A percentile compares a stretch with the other conserved stretches of the same genome.
These are phyloP conservation scores for Eutrema yunnanense DNA, from an alignment of 345 rosid genomes.

Conservation along the genomic window DNA sequence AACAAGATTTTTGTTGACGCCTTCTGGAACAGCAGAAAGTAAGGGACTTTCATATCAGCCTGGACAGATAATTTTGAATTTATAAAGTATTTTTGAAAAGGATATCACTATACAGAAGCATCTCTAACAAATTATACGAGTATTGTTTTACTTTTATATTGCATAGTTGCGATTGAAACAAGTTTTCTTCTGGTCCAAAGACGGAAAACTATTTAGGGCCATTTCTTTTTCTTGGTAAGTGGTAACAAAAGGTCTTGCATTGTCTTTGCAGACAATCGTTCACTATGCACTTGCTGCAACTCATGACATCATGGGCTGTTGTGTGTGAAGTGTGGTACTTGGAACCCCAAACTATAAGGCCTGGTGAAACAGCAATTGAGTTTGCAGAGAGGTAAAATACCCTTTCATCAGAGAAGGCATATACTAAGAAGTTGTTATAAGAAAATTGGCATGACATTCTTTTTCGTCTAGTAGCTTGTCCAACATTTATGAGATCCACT, in stretches of 20 bases:
- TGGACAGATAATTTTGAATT: neutral
- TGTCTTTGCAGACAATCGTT: slow-evolving; percentile 78
- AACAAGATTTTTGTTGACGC: slow-evolving; percentile 98
- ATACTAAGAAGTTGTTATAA: neutral
- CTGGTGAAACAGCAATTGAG: slow-evolving; percentile 86
- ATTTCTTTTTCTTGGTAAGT: neutral
- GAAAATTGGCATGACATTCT: neutral
- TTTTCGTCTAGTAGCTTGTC: neutral
- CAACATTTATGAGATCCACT: neutral
- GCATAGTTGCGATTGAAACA: neutral
- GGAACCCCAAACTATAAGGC: slow-evolving; percentile 82
- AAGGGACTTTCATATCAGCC: slow-evolving; percentile 20
- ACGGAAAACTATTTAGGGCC: neutral
- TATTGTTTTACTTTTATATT: neutral
- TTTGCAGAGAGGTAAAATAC: slow-evolving; percentile 88
- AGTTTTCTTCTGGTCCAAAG: neutral
- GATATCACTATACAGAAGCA: neutral
- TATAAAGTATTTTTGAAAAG: neutral
- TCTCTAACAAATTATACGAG: neutral
- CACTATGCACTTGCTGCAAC: slow-evolving; percentile 93
- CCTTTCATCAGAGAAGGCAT: neutral
- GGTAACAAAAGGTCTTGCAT: slow-evolving; percentile 4
- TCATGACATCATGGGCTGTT: slow-evolving; percentile 99
- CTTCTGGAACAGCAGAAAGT: slow-evolving; percentile 99
- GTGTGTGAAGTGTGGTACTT: slow-evolving; percentile 99